Evolutionary conservation across 2,329 filamentous ascomycete genomes (phyloP), one percentile per base, ranked within the genome.

Genomic region (Alternaria incomplexa): DNA sequence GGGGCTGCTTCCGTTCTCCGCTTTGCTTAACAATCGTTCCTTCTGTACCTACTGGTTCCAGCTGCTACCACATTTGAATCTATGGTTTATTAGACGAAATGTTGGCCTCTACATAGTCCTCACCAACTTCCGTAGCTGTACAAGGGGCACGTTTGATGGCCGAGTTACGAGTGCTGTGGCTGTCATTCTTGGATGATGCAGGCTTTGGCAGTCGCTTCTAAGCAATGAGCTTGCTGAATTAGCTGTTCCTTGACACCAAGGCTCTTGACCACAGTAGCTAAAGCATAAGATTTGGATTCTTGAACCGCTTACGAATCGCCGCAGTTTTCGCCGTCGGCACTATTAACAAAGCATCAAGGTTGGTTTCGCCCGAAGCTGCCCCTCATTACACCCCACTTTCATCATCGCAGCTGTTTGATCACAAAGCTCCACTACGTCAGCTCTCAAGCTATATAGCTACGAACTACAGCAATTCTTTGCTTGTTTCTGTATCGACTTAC

Each of bases 291-390:
- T 25, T n/a, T 9, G 28, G 12, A 22, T 22, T 22, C n/a, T 17
- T n/a, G 36, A 25, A 26, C 23, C n/a, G 32, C 36, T 51, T 56
- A 32, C 52, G 30, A 28, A 30, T 48, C 13, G n/a, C 32, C 5
- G 30, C 12, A 17, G 13, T 9, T 22, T 25, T 52, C 28, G 46
- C 51, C 40, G 51, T 60, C 30, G 26, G 40, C 51, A 73, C 72
- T 75, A 72, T 69, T 73, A 73, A 73, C 58, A 73, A 73, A 57
- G 45, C 63, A 61, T 40, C 26, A 46, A 56, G 52, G 60, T 74
- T 66, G 73, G 32, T 52, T 52, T 9, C 13, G 30, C 23, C 72
- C 71, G 73, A 72, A 64, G 53, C 17, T 71, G 68, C 71, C 69
- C 72, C 74, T 73, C 73, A 57, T 51, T 60, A 44, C 30, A 67